Evolutionary conservation across 208 protist species (phyloP).

Genomic region (Angomonas ambiguus): DNA sequence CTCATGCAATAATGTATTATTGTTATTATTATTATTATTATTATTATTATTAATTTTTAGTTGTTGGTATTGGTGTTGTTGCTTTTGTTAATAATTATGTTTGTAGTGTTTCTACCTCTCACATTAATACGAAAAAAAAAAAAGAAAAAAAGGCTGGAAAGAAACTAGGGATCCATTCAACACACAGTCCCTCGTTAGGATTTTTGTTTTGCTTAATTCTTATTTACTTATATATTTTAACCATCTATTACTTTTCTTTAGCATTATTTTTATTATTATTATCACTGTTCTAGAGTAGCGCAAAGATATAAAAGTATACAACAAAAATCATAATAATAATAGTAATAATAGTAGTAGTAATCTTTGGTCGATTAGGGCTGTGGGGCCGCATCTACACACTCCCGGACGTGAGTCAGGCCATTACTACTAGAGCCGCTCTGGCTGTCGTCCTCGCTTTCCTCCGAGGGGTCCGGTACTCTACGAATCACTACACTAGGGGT

Average conservation of each 20-base stretch:
- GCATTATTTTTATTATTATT: background rate
- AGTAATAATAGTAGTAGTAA: too few relatives aligned
- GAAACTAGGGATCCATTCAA: constrained; percentile 2
- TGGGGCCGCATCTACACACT: background rate
- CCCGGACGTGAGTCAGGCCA: background rate
- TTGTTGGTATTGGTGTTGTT: background rate
- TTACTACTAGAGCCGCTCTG: background rate
- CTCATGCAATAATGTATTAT: background rate
- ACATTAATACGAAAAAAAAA: background rate
- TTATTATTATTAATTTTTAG: background rate
- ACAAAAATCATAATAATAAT: background rate
- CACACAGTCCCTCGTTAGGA: too few relatives aligned
- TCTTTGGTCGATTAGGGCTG: too few relatives aligned
- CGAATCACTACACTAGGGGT: too few relatives aligned
- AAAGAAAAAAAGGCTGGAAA: constrained; percentile 1
- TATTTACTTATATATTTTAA: background rate
- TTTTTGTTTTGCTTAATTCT: background rate
- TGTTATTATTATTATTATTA: background rate
- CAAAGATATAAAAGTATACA: background rate
- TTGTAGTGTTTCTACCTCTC: background rate
- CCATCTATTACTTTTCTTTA: too few relatives aligned
- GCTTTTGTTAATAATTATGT: background rate
- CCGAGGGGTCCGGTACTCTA: too few relatives aligned
- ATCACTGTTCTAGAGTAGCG: background rate
- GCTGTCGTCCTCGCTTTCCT: background rate